Evolutionary conservation across 2,329 filamentous ascomycete species (phyloP).

Genomic region (Penicillium vulpinum): DNA sequence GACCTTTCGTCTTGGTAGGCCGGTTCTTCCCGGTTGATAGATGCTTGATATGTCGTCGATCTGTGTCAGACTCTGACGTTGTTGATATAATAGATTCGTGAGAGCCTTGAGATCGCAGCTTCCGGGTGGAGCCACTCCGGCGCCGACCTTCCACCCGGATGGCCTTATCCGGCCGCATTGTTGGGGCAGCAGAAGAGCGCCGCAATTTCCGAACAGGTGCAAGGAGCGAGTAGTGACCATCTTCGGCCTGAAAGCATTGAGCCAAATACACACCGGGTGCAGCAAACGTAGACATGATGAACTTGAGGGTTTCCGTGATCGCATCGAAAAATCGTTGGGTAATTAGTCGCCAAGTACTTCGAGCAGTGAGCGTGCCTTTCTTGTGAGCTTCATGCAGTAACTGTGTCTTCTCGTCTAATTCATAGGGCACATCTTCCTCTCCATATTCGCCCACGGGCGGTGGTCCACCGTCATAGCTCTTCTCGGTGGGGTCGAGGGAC

Average conservation of each 20-base stretch:
- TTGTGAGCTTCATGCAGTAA: constrained; percentile 54
- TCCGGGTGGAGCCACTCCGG: constrained; percentile 33
- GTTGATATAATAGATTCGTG: constrained; percentile 51
- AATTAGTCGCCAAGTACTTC: constrained; percentile 51
- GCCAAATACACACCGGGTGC: constrained; percentile 80
- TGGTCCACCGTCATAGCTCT: constrained; percentile 27
- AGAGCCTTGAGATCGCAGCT: constrained; percentile 34
- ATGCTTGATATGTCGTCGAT: constrained; percentile 30
- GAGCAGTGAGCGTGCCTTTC: constrained; percentile 36
- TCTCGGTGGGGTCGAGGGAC: constrained; percentile 31
- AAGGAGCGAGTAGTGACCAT: constrained; percentile 76
- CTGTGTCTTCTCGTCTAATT: constrained; percentile 67
- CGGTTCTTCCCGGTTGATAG: constrained; percentile 26
- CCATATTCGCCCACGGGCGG: constrained; percentile 31
- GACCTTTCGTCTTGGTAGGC: constrained; percentile 29
- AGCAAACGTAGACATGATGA: constrained; percentile 74
- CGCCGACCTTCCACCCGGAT: constrained; percentile 30
- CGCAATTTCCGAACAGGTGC: constrained; percentile 67
- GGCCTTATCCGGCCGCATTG: constrained; percentile 22
- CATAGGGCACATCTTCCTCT: constrained; percentile 37
- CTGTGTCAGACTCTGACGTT: constrained; percentile 58
- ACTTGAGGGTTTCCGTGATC: constrained; percentile 73
- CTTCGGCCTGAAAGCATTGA: constrained; percentile 77
- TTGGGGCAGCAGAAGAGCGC: constrained; percentile 28
- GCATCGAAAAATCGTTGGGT: constrained; percentile 70